Base-by-base conservation (phyloP, 2,329 filamentous ascomycete genomes). In the Myotisia sp. region DNA sequence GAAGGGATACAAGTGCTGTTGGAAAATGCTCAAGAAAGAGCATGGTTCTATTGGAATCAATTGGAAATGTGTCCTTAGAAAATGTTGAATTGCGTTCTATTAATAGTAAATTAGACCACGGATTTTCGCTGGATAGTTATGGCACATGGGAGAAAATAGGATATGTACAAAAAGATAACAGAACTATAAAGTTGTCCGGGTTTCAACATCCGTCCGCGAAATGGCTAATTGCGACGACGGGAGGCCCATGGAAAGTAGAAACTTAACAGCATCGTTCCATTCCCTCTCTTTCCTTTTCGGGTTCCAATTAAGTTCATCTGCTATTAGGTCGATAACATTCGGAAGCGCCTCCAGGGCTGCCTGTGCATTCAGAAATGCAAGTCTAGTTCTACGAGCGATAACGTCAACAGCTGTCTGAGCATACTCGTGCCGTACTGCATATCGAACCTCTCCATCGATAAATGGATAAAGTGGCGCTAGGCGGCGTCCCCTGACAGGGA, bases 321-420 rank as follows among this genome's bases (percentile, higher is more conserved):
- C 70, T 85, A 94, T 92, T 40, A 93, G 70, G 54, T 94, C 85
- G 49, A 94, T 90, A 38, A 94, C 74, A 38, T 63, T 70, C 4
- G 87, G 86, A 29, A 93, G 68, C 2, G 84, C 78, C 59, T 93
- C 84, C 6, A 93, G 71, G 1, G 85, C 79, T 7, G 86, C 86
- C 56, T 93, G 83, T 4, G 85, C 85, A 53, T 93, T 93, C 45
- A 94, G 62, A 63, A 94, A 95, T 6, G 85, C 81, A 37, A 94
- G 62, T 37, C 87, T 69, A 26, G 81, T 94, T 41, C 86, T 70
- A 39, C 87, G 72, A 2, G 85, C 86, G 29, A 94, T 65, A 8
- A 94, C 79, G 52, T 94, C 86, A 10, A 86, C 78, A 1, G 84
- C 83, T 3, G 83, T 92, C 57, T 92, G 82, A 3, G 87, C 87